phyloP scores from a whole-genome alignment of 148 eudicot genomes.

The Hydrangea macrophylla region DNA sequence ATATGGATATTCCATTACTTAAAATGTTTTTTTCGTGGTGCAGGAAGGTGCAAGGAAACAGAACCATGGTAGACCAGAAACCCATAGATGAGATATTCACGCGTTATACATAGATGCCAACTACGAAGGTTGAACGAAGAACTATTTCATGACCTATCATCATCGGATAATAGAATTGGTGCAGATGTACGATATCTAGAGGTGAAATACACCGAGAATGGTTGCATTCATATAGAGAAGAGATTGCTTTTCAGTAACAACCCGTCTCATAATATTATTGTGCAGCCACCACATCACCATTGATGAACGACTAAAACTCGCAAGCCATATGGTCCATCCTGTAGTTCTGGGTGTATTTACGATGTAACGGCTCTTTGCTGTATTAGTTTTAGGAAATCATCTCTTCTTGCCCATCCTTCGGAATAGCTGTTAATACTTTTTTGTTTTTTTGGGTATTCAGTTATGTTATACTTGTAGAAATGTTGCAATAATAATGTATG shows the following conservation, averaged over 20 bases:
- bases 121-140: background rate
- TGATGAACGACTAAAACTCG: background rate
- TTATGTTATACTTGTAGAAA: background rate
- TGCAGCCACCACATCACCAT: conserved; percentile 1
- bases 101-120: background rate
- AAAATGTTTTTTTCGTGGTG: background rate
- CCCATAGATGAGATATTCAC: background rate
- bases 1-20: background rate
- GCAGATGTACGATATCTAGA: background rate
- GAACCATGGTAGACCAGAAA: conserved; percentile 5
- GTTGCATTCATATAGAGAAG: background rate
- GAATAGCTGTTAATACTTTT: too few relatives aligned
- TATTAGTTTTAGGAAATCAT: background rate
- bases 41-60: conserved; percentile 16
- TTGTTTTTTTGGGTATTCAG: too few relatives aligned
- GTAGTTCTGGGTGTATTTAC: background rate
- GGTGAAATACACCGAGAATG: conserved; percentile 4
- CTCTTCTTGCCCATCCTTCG: background rate
- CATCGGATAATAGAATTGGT: background rate
- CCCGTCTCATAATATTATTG: background rate
- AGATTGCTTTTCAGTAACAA: conserved; percentile 11
- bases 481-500: background rate
- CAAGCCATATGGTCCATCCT: background rate
- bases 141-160: background rate
- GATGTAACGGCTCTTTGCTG: background rate